phyloP scores from a whole-genome alignment of 2,329 filamentous ascomycete species.

The Fusarium sp. region DNA sequence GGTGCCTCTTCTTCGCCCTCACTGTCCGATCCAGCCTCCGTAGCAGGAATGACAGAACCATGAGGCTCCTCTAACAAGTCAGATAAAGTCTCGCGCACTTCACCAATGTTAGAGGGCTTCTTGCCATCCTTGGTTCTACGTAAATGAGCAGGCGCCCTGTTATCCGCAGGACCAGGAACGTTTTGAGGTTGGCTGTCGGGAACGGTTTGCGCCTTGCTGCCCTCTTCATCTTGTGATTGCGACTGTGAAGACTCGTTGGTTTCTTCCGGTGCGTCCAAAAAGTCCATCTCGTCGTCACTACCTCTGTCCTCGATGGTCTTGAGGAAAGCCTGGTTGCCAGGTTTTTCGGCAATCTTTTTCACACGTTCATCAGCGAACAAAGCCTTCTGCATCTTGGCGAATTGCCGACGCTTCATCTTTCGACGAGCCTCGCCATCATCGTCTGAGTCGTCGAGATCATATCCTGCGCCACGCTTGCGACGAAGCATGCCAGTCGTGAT shows the following conservation, averaged over 20 bases:
- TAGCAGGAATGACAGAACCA: slow-evolving; percentile 62
- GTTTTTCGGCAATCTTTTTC: slow-evolving; percentile 88
- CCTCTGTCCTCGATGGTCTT: slow-evolving; percentile 87
- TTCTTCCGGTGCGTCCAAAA: slow-evolving; percentile 67
- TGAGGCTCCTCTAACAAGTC: slow-evolving; percentile 80
- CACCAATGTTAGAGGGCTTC: slow-evolving; percentile 79
- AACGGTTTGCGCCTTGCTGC: slow-evolving; percentile 52
- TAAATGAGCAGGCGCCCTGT: slow-evolving; percentile 68
- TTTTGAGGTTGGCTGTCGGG: slow-evolving; percentile 66
- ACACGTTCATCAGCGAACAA: slow-evolving; percentile 90
- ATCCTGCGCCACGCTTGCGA: slow-evolving; percentile 83
- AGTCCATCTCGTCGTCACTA: slow-evolving; percentile 80
- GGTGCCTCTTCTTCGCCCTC: slow-evolving; percentile 57
- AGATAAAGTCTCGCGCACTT: slow-evolving; percentile 86
- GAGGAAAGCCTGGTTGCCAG: slow-evolving; percentile 90
- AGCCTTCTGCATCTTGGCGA: slow-evolving; percentile 90
- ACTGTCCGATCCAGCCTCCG: slow-evolving; percentile 52
- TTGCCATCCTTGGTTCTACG: slow-evolving; percentile 72
- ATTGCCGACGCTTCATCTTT: slow-evolving; percentile 86
- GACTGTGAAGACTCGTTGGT: slow-evolving; percentile 52
- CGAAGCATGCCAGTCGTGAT: slow-evolving; percentile 90
- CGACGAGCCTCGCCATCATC: slow-evolving; percentile 83
- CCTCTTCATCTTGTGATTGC: slow-evolving; percentile 50
- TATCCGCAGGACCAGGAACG: slow-evolving; percentile 56
- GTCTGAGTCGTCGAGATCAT: slow-evolving; percentile 90